Percentiles rank a stretch among this genome's conserved stretches.
These are phyloP conservation scores for Linnemannia exigua DNA, from an alignment of 192 early-diverging fungal genomes.

Conservation along the genomic window DNA sequence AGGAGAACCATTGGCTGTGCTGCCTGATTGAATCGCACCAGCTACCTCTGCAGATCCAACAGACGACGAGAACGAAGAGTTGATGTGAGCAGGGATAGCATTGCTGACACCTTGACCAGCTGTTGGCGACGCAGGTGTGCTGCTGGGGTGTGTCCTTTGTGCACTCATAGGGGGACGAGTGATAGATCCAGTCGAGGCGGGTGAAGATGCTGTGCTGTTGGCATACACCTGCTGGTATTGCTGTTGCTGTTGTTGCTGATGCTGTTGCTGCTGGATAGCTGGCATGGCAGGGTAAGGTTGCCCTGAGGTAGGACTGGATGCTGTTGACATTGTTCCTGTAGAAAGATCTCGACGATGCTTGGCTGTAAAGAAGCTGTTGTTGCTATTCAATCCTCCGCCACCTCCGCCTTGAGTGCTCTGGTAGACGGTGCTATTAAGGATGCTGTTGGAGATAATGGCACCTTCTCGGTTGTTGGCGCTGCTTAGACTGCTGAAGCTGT, in stretches of 20 bases:
- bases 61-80: conserved; percentile 44
- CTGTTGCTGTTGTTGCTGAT: conserved; percentile 14
- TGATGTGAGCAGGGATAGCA: conserved; percentile 10
- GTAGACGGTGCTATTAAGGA: conserved; percentile 43
- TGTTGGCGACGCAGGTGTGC: conserved; percentile 23
- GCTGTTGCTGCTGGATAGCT: conserved; percentile 18
- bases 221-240: conserved; percentile 2
- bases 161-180: conserved; percentile 35
- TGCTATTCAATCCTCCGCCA: conserved; percentile 38
- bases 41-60: conserved; percentile 23
- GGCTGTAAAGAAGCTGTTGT: conserved; percentile 32
- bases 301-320: conserved; percentile 1
- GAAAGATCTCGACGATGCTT: conserved; percentile 47
- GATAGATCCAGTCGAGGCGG: conserved; percentile 19
- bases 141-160: conserved; percentile 18
- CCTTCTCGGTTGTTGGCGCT: conserved; percentile 36
- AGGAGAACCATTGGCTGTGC: background rate
- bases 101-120: conserved; percentile 11
- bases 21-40: background rate
- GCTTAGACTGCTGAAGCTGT: conserved; percentile 22
- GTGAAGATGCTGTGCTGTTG: conserved; percentile 16
- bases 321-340: conserved; percentile 36
- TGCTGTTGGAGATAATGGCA: conserved; percentile 43
- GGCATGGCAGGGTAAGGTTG: conserved; percentile 3
- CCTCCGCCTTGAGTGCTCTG: conserved; percentile 18